phyloP scores from a whole-genome alignment of 2,329 filamentous ascomycete species.

The Aspergillaceae sp. region DNA sequence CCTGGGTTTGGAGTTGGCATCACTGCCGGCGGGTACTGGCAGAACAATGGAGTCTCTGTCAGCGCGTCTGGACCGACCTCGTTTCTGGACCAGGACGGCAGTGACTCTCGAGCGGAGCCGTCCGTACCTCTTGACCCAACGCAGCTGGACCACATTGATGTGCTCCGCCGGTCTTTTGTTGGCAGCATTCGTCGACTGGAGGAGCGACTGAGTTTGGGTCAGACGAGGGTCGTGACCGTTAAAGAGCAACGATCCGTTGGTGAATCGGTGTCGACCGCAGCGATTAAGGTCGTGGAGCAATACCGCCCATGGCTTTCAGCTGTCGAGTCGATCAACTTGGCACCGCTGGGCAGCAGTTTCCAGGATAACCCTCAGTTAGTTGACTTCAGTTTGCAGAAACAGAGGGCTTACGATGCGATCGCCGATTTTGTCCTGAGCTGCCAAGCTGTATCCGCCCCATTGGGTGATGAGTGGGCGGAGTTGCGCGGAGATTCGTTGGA shows the following conservation, averaged over 20 bases:
- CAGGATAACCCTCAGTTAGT: slow-evolving; percentile 77
- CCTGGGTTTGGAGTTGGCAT: slow-evolving; percentile 90
- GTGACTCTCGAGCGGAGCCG: slow-evolving; percentile 64
- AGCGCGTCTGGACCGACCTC: slow-evolving; percentile 58
- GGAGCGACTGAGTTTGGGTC: slow-evolving; percentile 65
- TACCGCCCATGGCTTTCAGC: slow-evolving; percentile 85
- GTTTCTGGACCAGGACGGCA: slow-evolving; percentile 78
- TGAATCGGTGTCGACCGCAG: slow-evolving; percentile 71
- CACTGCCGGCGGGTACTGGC: slow-evolving; percentile 78
- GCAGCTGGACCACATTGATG: slow-evolving; percentile 73
- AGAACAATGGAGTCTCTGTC: slow-evolving; percentile 52
- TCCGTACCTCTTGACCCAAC: slow-evolving; percentile 65
- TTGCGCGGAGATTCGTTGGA: slow-evolving; percentile 84
- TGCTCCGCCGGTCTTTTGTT: slow-evolving; percentile 76
- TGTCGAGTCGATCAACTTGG: slow-evolving; percentile 86
- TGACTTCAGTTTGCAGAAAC: slow-evolving; percentile 85
- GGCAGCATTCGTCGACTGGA: slow-evolving; percentile 79
- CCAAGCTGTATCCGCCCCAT: slow-evolving; percentile 80
- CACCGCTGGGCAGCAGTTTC: slow-evolving; percentile 65
- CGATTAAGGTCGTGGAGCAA: slow-evolving; percentile 71
- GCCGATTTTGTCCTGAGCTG: slow-evolving; percentile 81
- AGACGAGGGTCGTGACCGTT: slow-evolving; percentile 77
- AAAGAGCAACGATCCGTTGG: slow-evolving; percentile 70
- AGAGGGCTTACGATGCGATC: slow-evolving; percentile 85
- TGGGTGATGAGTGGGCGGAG: slow-evolving; percentile 93